Percentiles rank a stretch among this genome's conserved stretches.
These are phyloP conservation scores for Diaporthe vaccinii DNA, from an alignment of 2,329 filamentous ascomycete genomes.

Conservation along the genomic window DNA sequence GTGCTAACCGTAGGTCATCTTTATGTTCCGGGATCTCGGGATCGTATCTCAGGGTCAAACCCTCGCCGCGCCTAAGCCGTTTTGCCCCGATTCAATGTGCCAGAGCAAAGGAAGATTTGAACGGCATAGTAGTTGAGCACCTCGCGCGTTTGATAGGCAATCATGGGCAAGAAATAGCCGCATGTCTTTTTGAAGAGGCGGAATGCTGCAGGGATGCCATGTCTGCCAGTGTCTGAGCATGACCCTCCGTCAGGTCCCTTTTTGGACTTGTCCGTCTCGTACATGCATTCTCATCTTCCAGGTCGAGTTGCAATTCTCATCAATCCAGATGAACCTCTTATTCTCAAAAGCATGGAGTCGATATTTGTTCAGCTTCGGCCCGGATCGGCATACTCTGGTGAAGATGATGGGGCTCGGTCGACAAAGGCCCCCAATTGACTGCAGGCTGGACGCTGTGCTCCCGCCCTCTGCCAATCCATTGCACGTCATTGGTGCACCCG, in stretches of 20 bases:
- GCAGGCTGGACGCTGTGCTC: background rate
- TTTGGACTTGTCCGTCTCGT: too few relatives aligned
- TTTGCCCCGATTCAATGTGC: background rate
- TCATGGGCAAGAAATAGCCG: background rate
- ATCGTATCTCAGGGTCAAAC: constrained; percentile 1
- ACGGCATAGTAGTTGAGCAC: too few relatives aligned
- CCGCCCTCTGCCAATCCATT: background rate
- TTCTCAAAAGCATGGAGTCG: background rate
- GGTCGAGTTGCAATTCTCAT: background rate
- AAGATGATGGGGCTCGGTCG: background rate
- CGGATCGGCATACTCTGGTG: background rate
- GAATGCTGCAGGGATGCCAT: background rate
- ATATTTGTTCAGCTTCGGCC: background rate
- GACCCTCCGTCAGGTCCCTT: background rate
- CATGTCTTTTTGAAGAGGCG: background rate
- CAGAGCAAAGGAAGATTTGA: background rate
- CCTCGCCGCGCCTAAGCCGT: background rate
- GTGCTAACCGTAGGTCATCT: background rate
- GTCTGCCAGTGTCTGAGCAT: background rate
- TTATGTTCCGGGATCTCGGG: background rate
- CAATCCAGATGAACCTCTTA: background rate
- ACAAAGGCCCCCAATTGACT: background rate
- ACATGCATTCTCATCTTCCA: background rate
- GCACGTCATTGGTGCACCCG: constrained; percentile 3
- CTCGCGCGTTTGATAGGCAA: background rate